These are phyloP conservation scores for Leishmania lainsoni DNA, from an alignment of 208 protist genomes.

Conservation along the genomic window DNA sequence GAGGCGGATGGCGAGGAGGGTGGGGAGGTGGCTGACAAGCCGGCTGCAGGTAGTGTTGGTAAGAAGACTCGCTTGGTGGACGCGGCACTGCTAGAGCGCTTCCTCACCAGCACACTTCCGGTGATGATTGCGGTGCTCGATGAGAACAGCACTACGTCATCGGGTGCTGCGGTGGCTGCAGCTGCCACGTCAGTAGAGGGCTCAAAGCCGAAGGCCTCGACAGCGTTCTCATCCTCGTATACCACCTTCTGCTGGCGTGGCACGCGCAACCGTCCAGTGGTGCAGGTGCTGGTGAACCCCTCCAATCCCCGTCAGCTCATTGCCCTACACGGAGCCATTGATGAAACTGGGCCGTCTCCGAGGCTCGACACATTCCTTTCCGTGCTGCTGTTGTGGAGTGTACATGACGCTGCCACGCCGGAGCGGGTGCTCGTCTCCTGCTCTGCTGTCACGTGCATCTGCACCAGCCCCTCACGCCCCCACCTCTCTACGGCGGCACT, in stretches of 20 bases:
- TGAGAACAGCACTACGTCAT: slow-evolving; percentile 44
- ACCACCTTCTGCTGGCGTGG: slow-evolving; percentile 47
- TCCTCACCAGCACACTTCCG: slow-evolving; percentile 69
- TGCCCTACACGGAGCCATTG: slow-evolving; percentile 45
- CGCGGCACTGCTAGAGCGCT: slow-evolving; percentile 47
- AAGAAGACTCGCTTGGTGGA: slow-evolving; percentile 43
- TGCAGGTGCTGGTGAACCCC: slow-evolving; percentile 55
- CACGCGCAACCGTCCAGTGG: slow-evolving; percentile 54
- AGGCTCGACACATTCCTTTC: slow-evolving; percentile 62
- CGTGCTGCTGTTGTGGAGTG: slow-evolving; percentile 81
- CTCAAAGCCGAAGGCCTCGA: slow-evolving; percentile 45
- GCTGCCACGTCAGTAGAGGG: background rate
- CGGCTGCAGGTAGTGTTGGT: background rate
- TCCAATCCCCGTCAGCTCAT: slow-evolving; percentile 47
- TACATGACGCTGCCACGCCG: slow-evolving; percentile 53
- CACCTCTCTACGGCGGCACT: slow-evolving; percentile 74
- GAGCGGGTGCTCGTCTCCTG: slow-evolving; percentile 67
- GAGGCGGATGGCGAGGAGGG: slow-evolving; percentile 1
- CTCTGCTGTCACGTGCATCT: slow-evolving; percentile 54
- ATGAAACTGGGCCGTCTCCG: slow-evolving; percentile 40
- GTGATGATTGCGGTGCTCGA: slow-evolving; percentile 73
- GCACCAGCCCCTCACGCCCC: slow-evolving; percentile 59
- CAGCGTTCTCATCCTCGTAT: slow-evolving; percentile 59
- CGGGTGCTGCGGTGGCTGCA: slow-evolving; percentile 13
- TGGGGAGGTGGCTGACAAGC: slow-evolving; percentile 2